Percentiles rank a stretch among this genome's conserved stretches.
Evolutionary conservation across 768 basidiomycete species (phyloP).

Genomic region (Trametes meyenii): DNA sequence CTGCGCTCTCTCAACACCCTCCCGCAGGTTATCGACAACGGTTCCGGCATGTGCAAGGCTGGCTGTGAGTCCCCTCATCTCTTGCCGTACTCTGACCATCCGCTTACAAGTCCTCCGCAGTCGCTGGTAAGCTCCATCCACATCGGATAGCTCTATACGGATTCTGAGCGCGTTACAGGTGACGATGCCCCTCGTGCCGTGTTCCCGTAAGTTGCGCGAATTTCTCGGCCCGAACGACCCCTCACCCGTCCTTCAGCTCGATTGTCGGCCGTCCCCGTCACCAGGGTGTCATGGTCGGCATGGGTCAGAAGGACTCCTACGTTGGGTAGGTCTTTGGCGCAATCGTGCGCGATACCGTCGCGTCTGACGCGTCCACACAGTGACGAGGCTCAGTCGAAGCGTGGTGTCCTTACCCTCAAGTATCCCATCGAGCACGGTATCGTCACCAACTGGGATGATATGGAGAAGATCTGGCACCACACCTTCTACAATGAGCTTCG

Average conservation of each 20-base stretch:
- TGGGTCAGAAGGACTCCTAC: constrained; percentile 80
- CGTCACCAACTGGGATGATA: constrained; percentile 77
- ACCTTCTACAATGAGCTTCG: constrained; percentile 90
- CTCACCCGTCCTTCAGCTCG: constrained; percentile 40
- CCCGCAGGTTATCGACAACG: constrained; percentile 82
- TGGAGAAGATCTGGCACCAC: constrained; percentile 79
- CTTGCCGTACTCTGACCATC: constrained; percentile 32
- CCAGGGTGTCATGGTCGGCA: constrained; percentile 77
- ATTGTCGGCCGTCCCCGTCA: constrained; percentile 76
- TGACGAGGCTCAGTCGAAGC: constrained; percentile 74
- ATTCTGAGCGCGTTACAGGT: constrained; percentile 45
- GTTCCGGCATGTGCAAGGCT: constrained; percentile 99
- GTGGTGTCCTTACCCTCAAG: constrained; percentile 71
- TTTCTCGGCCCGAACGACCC: background rate
- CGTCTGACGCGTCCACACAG: constrained; percentile 34
- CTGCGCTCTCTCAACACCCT: constrained; percentile 2
- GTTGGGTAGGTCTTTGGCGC: constrained; percentile 50
- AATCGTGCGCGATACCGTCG: background rate
- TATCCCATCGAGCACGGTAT: constrained; percentile 76
- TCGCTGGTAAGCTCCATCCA: constrained; percentile 41
- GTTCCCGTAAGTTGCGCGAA: constrained; percentile 74
- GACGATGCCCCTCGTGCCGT: constrained; percentile 98
- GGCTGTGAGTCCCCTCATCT: constrained; percentile 72
- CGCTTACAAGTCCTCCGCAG: constrained; percentile 84
- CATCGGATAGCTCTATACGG: background rate